Base-by-base conservation (phyloP, 345 rosid species). In the Rhizophora apiculata region DNA sequence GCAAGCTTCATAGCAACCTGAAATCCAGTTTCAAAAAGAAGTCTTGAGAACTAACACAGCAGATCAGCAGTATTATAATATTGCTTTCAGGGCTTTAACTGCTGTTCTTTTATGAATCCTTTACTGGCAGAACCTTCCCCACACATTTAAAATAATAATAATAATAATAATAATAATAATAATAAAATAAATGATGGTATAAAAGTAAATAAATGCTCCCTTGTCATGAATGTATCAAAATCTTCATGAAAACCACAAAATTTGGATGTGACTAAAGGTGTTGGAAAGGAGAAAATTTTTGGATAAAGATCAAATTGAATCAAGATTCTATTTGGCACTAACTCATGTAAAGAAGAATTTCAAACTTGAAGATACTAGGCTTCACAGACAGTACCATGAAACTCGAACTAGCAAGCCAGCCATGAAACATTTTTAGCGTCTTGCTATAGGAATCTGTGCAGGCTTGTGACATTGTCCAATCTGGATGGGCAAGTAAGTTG, bases 1-100 rank as follows among this genome's bases (percentile, higher is more conserved):
- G 96, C 96, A 65, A 95, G 91, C 86, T 95, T 92, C 92, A 92
- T 83, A 29, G 96, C 96, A 68, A 95, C 80, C 99, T 95, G 86
- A 48, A 68, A 74, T 52, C 39, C 76, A 61, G 20, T 31, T 26
- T 56, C 21, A 55, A 34, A 58, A 72, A 54, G 65, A 66, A 72
- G 36, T 51, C 57, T 31, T 58, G 8, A 22, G 27, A n/a, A 46
- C 13, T 22, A 55, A 55, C 13, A 10, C 37, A 39, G 15, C 6
- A 1, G 10, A 39, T 39, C 13, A 39, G 48, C 48, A 39, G 48
- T 11, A 39, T 9, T 13, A 43, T 3, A 15, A 43, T 3, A 43
- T 68, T 5, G 20, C 21, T 60, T 31, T 69, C 20, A 43, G 32
- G 21, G 60, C 18, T 54, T 48, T 51, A 61, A 48, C 20, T 26